phyloP scores from a whole-genome alignment of 805 yeast species.

The Clavispora asparagi region DNA sequence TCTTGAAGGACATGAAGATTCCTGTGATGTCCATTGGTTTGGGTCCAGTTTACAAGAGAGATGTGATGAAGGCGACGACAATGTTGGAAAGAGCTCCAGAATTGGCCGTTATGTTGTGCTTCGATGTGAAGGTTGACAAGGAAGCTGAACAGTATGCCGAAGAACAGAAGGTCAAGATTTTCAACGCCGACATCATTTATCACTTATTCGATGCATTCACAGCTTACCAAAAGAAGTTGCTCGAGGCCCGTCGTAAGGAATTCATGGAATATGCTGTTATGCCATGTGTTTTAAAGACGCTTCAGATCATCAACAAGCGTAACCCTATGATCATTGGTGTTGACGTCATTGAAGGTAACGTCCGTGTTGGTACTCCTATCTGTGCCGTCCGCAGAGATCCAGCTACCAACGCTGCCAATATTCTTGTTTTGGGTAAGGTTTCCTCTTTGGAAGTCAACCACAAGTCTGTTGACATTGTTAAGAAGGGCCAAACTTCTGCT shows the following conservation, averaged over 20 bases:
- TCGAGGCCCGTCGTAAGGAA: conserved; percentile 88
- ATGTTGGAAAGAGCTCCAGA: conserved; percentile 97
- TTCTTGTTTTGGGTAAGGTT: conserved; percentile 80
- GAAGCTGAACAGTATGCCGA: conserved; percentile 98
- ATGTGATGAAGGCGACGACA: conserved; percentile 94
- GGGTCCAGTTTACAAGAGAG: conserved; percentile 98
- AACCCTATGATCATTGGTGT: conserved; percentile 99
- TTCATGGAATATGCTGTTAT: conserved; percentile 83
- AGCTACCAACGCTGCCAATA: conserved; percentile 64
- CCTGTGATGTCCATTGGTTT: conserved; percentile 98
- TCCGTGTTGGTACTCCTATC: conserved; percentile 90
- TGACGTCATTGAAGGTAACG: conserved; percentile 87
- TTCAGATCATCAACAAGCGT: conserved; percentile 96
- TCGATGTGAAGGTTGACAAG: conserved; percentile 94
- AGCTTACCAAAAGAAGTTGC: conserved; percentile 80
- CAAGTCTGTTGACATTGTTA: conserved; percentile 69
- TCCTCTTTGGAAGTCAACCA: conserved; percentile 95
- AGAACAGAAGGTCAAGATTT: conserved; percentile 85
- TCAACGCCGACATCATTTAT: conserved; percentile 94
- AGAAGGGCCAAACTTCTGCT: conserved; percentile 93
- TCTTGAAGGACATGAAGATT: conserved; percentile 96
- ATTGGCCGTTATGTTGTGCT: conserved; percentile 95
- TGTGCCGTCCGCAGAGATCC: conserved; percentile 91
- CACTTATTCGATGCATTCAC: conserved; percentile 94
- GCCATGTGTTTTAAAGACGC: conserved; percentile 92